Evolutionary conservation across 768 basidiomycete genomes (phyloP).

Genomic region (Collybiopsis confluens): DNA sequence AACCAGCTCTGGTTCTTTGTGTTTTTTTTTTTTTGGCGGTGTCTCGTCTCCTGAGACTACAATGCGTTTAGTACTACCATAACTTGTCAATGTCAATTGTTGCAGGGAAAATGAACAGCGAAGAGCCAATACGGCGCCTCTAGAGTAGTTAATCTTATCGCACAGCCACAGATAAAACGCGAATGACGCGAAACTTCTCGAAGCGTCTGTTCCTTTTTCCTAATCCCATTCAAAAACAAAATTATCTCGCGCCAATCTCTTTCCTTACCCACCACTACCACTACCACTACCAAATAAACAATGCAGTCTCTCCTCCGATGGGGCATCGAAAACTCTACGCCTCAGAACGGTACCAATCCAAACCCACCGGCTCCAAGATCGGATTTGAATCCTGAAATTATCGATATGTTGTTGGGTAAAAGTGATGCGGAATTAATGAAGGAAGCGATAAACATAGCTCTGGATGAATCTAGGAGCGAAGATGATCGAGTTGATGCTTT

Average conservation of each 20-base stretch:
- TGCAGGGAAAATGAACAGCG: no score
- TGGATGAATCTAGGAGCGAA: constrained; percentile 50
- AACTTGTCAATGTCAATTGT: no score
- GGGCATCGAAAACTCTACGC: constrained; percentile 60
- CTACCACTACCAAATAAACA: background rate
- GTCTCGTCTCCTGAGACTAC: no score
- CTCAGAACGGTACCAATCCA: constrained; percentile 25
- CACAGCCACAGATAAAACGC: background rate
- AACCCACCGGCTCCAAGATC: constrained; percentile 31
- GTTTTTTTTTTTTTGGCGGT: no score
- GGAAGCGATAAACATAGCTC: constrained; percentile 63
- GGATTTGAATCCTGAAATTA: constrained; percentile 76
- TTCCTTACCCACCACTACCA: background rate
- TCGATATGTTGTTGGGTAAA: constrained; percentile 82
- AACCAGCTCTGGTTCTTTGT: no score
- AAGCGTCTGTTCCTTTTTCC: background rate
- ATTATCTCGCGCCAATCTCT: background rate
- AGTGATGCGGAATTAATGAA: constrained; percentile 83
- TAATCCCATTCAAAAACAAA: background rate
- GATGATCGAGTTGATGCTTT: constrained; percentile 63
- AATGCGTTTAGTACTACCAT: no score
- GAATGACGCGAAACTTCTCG: background rate
- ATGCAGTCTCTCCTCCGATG: constrained; percentile 57
- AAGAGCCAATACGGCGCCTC: no score
- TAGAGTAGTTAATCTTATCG: no score